A percentile compares a stretch with the other conserved stretches of the same genome.
Conservation (phyloP, 2,329 filamentous ascomycete species). For the Fonsecaea monophora region DNA sequence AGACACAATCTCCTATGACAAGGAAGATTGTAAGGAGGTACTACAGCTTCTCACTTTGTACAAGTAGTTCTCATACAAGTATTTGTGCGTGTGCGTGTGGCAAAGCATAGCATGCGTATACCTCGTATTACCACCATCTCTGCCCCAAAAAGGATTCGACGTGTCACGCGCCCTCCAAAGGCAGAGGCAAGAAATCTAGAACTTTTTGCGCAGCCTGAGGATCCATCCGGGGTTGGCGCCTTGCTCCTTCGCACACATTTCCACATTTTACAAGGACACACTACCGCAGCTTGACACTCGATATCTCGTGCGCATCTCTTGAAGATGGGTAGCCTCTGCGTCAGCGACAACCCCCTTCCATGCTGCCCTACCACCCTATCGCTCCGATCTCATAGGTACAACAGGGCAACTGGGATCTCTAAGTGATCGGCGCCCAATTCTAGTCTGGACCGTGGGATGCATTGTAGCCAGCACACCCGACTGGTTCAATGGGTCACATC, state of each 20-base stretch:
- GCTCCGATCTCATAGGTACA: not conserved
- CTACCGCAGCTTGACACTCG: too few species aligned
- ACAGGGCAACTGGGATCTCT: not conserved
- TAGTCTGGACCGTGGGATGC: not conserved
- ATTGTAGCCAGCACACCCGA: slow-evolving; percentile 5
- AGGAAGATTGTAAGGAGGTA: not conserved
- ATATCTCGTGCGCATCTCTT: not conserved
- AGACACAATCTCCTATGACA: not conserved
- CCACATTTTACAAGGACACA: too few species aligned
- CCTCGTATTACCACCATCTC: not conserved
- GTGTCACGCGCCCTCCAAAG: slow-evolving; percentile 21
- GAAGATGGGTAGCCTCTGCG: not conserved
- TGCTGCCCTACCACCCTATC: not conserved
- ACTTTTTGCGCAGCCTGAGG: not conserved
- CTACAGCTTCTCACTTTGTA: not conserved
- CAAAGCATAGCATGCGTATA: not conserved
- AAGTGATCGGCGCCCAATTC: slow-evolving; percentile 8
- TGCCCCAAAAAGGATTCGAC: slow-evolving; percentile 18
- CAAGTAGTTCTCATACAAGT: too few species aligned
- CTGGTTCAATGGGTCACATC: slow-evolving; percentile 4
- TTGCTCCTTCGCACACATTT: too few species aligned
- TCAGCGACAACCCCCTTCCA: not conserved
- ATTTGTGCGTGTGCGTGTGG: not conserved
- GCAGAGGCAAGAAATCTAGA: not conserved
- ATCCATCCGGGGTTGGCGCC: slow-evolving; percentile 4